These are phyloP conservation scores for Allium cepa DNA, from an alignment of 106 monocot species.

Conservation along the genomic window DNA sequence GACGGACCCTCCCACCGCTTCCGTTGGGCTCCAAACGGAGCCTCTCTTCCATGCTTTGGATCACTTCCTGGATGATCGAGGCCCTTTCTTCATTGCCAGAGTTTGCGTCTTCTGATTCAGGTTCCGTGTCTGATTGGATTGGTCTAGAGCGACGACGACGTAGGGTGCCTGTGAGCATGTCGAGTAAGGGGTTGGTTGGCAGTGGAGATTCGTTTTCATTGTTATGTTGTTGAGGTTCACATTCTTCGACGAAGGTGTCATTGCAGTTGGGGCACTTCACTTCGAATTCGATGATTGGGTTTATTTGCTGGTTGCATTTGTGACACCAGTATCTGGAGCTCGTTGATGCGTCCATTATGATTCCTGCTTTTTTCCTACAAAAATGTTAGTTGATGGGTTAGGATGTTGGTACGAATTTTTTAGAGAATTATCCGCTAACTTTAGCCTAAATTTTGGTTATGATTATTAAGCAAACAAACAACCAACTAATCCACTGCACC, in stretches of 20 bases:
- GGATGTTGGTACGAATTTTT: no score
- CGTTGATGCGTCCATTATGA: conserved; percentile 26
- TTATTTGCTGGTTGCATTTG: conserved; percentile 40
- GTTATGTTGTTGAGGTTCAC: conserved; percentile 1
- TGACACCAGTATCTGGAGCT: conserved; percentile 70
- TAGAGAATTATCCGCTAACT: no score
- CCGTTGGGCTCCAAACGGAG: conserved; percentile 12
- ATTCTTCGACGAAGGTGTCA: conserved; percentile 61
- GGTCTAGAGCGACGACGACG: conserved; percentile 9
- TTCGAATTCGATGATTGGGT: conserved; percentile 34
- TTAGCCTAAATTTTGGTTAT: no score
- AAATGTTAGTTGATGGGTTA: no score
- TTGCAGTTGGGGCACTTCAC: conserved; percentile 63
- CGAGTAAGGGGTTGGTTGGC: conserved; percentile 57
- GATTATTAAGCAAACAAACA: no score
- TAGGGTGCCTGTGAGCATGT: conserved; percentile 31
- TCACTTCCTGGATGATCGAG: conserved; percentile 13
- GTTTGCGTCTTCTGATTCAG: neutral
- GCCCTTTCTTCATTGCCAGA: conserved; percentile 5
- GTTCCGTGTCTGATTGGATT: no score
- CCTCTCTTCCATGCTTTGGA: conserved; percentile 9
- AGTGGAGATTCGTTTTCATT: conserved; percentile 17
- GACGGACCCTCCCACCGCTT: neutral
- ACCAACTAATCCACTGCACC: no score
- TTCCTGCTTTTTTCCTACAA: no score